These are phyloP conservation scores for Backusella luteola DNA, from an alignment of 192 early-diverging fungal genomes.

Conservation along the genomic window DNA sequence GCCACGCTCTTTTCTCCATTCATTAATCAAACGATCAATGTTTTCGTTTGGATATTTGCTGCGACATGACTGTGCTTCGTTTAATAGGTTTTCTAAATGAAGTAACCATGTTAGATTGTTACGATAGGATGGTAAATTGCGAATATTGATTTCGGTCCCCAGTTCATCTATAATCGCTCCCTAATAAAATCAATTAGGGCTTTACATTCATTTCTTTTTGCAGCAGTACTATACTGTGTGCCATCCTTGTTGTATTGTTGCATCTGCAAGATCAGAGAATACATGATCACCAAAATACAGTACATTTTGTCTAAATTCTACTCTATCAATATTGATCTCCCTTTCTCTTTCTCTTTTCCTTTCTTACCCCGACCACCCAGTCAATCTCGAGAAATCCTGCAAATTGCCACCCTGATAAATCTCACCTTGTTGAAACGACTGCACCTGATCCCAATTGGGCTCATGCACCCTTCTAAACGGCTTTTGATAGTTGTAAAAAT, in stretches of 20 bases:
- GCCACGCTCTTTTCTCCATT: conserved; percentile 47
- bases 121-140: conserved; percentile 48
- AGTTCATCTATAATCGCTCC: conserved; percentile 62
- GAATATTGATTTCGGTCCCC: conserved; percentile 49
- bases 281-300: conserved; percentile 67
- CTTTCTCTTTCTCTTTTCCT: not conserved
- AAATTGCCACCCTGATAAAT: conserved; percentile 64
- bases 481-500: conserved; percentile 56
- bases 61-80: conserved; percentile 51
- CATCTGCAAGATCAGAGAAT: conserved; percentile 61
- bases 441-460: conserved; percentile 53
- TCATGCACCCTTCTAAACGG: conserved; percentile 53
- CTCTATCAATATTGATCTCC: not conserved
- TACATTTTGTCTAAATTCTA: conserved; percentile 42
- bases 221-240: conserved; percentile 31
- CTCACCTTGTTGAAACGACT: conserved; percentile 51
- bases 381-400: conserved; percentile 49
- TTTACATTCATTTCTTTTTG: too few species aligned
- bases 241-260: conserved; percentile 62
- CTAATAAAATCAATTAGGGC: not conserved
- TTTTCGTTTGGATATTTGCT: conserved; percentile 23
- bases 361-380: conserved; percentile 47
- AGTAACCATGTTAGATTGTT: conserved; percentile 51
- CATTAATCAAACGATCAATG: conserved; percentile 37
- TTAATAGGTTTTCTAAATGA: conserved; percentile 53